Base-by-base conservation (phyloP, 164 flowering plant genomes). In the Nelumbo lutea region DNA sequence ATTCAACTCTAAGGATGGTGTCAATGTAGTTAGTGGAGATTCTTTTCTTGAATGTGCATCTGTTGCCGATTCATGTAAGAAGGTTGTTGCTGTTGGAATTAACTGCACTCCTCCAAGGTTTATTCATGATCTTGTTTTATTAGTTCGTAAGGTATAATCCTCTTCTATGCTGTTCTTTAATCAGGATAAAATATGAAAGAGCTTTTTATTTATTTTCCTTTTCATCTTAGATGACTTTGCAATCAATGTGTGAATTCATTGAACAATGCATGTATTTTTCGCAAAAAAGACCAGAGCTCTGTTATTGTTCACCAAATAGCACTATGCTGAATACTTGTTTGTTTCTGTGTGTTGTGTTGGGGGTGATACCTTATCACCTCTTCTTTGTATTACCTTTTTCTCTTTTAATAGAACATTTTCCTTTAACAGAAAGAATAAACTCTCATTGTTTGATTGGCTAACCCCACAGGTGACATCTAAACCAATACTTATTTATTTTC, bases 51-150 rank as follows among this genome's bases (percentile, higher is more conserved):
- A 90, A 7, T 94, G 97, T 77, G 89, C 86, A 42, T 73, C 83
- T 38, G 70, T 91, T 72, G 96, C 89, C 4, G 82, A 88, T 64
- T 79, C 89, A 8, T 84, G 95, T 70, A 76, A 81, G 73, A 83
- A 87, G 61, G 93, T 90, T 64, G 83, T 87, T 64, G 95, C 88
- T 13, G 83, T 94, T 56, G 98, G 98, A 73, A 84, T 90, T 81
- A 94, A 94, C 76, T 94, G 98, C 44, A 90, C 98, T 51, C 79
- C 98, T 71, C 98, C 98, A 39, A 81, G 93, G 75, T 86, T 76
- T 70, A 88, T 91, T 72, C 84, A 79, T 72, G 90, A 78, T 9
- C 76, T 94, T 51, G 75, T 94, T 68, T 67, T 65, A 59, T 81
- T 87, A 4, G 73, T 90, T 40, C 60, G 62, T 55, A 82, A 87